Percentiles rank a stretch among this genome's conserved stretches.
These are phyloP conservation scores for Angomonas deanei DNA, from an alignment of 208 protist species.

Conservation along the genomic window DNA sequence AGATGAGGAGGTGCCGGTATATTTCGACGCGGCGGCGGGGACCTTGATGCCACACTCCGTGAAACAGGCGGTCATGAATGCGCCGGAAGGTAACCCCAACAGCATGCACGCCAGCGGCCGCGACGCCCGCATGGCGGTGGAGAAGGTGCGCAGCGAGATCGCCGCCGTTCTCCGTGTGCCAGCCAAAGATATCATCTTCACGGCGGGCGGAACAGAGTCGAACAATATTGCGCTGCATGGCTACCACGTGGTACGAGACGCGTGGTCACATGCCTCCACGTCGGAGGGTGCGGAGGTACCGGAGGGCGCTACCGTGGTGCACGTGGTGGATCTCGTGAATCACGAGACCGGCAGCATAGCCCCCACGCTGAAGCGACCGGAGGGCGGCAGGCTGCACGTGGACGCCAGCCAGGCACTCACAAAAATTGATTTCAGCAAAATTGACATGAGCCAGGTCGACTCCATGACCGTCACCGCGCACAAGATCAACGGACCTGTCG, in stretches of 20 bases:
- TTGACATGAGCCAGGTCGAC: constrained; percentile 68
- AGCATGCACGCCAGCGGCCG: constrained; percentile 74
- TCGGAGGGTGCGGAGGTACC: constrained; percentile 9
- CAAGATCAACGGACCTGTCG: constrained; percentile 79
- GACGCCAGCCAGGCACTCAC: constrained; percentile 63
- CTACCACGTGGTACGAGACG: constrained; percentile 58
- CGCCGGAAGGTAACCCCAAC: constrained; percentile 69
- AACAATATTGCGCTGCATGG: constrained; percentile 80
- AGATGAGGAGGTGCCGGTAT: constrained; percentile 31
- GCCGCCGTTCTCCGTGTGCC: constrained; percentile 48
- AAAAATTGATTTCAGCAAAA: constrained; percentile 54
- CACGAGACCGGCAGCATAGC: constrained; percentile 70
- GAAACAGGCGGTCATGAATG: constrained; percentile 41
- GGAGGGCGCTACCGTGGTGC: constrained; percentile 24
- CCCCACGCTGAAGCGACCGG: constrained; percentile 33
- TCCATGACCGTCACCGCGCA: constrained; percentile 74
- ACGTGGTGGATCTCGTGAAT: constrained; percentile 70
- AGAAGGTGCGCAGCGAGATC: constrained; percentile 54
- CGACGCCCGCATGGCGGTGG: constrained; percentile 62
- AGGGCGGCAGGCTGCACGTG: constrained; percentile 57
- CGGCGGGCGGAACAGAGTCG: constrained; percentile 73
- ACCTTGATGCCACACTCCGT: constrained; percentile 47
- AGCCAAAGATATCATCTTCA: constrained; percentile 70
- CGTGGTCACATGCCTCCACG: constrained; percentile 70
- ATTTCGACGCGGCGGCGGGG: constrained; percentile 75